Evolutionary conservation across 768 basidiomycete species (phyloP).

Genomic region (Pulveroboletus sp.): DNA sequence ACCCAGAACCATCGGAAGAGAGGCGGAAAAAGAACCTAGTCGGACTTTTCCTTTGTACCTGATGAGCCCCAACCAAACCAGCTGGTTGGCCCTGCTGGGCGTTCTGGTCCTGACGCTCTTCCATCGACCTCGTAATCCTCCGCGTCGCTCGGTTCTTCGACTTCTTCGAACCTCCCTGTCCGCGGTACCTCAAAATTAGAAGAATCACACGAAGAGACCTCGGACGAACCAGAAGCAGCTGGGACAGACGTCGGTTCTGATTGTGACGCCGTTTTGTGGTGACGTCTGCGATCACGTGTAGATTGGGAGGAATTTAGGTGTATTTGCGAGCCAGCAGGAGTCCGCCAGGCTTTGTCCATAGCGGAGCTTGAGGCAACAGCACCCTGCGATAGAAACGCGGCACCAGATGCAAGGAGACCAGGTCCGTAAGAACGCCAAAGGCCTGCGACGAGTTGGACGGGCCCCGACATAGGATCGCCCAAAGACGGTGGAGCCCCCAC

Average conservation of each 20-base stretch:
- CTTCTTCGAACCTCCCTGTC: constrained; percentile 58
- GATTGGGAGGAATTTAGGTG: constrained; percentile 26
- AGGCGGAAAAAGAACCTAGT: constrained; percentile 4
- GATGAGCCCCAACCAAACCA: constrained; percentile 35
- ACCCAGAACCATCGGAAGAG: background rate
- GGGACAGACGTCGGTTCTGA: constrained; percentile 29
- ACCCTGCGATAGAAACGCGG: constrained; percentile 55
- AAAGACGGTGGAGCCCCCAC: constrained; percentile 43
- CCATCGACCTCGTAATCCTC: constrained; percentile 53
- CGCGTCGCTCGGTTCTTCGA: constrained; percentile 65
- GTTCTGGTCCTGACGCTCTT: constrained; percentile 14
- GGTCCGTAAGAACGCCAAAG: constrained; percentile 83
- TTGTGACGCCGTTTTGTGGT: constrained; percentile 49
- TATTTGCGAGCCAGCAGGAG: constrained; percentile 30
- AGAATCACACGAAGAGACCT: constrained; percentile 34
- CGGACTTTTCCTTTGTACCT: constrained; percentile 19
- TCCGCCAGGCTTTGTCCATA: constrained; percentile 26
- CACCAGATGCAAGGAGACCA: constrained; percentile 60
- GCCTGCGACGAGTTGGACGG: constrained; percentile 58
- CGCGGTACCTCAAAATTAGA: constrained; percentile 46
- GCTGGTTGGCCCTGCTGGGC: constrained; percentile 30
- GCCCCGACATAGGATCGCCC: constrained; percentile 55
- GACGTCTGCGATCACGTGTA: constrained; percentile 43
- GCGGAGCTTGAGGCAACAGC: constrained; percentile 38
- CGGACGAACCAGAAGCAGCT: constrained; percentile 31